Conservation (phyloP, 345 rosid species). For the Triadica sebifera region DNA sequence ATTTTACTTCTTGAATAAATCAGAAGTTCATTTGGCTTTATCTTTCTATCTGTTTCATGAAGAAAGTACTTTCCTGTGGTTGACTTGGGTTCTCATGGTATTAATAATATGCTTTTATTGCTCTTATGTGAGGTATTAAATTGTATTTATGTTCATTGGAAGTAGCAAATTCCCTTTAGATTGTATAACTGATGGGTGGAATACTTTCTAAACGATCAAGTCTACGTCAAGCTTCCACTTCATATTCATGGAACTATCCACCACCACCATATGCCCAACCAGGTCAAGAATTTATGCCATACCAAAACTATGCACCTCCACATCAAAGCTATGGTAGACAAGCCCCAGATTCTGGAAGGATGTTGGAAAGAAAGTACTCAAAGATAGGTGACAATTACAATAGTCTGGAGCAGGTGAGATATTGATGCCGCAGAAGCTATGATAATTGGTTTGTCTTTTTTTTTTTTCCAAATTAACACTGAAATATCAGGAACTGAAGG, state of each 20-base stretch:
- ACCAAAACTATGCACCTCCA: slow-evolving; percentile 35
- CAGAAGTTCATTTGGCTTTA: not conserved
- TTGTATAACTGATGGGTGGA: slow-evolving; percentile 55
- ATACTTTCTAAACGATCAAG: slow-evolving; percentile 40
- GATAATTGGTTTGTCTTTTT: not conserved
- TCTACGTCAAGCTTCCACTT: slow-evolving; percentile 34
- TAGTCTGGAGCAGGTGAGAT: slow-evolving; percentile 60
- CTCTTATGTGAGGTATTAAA: not conserved
- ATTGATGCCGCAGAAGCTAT: not conserved
- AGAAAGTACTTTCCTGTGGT: not conserved
- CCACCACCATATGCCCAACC: slow-evolving; percentile 44
- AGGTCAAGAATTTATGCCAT: slow-evolving; percentile 38
- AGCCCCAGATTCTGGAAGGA: slow-evolving; percentile 41
- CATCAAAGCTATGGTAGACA: slow-evolving; percentile 38
- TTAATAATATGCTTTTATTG: not conserved
- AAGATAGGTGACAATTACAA: slow-evolving; percentile 62
- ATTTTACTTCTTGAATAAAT: not conserved
- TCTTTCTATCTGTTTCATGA: not conserved
- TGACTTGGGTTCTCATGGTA: not conserved
- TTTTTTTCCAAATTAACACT: not conserved
- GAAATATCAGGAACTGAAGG: not conserved
- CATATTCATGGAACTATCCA: slow-evolving; percentile 46
- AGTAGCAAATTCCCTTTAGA: slow-evolving; percentile 21
- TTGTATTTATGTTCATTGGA: slow-evolving; percentile 17
- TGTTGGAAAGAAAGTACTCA: slow-evolving; percentile 60